A percentile compares a stretch with the other conserved stretches of the same genome.
Evolutionary conservation across 2,329 filamentous ascomycete species (phyloP).

Genomic region (Monilinia aucupariae): DNA sequence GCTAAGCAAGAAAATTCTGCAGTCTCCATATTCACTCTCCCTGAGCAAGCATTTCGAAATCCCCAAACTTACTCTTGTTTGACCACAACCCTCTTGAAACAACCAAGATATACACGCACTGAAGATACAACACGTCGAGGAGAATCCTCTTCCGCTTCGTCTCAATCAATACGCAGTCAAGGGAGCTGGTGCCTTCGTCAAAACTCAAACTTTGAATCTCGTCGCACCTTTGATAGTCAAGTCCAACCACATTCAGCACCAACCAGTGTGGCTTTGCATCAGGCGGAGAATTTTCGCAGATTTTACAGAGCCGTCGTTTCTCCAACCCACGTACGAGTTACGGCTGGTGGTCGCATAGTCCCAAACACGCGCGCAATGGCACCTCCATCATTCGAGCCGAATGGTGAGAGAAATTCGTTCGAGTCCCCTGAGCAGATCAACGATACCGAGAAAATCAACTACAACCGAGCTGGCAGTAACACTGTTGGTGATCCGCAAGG

Average conservation of each 20-base stretch:
- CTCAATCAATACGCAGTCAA: conserved; percentile 16
- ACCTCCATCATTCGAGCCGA: conserved; percentile 30
- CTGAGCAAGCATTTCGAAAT: conserved; percentile 26
- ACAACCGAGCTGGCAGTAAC: conserved; percentile 1
- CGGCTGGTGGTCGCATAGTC: conserved; percentile 61
- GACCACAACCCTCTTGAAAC: conserved; percentile 9
- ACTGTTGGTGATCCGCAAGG: conserved; percentile 7
- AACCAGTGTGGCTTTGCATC: conserved; percentile 48
- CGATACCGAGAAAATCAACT: conserved; percentile 7
- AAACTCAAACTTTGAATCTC: conserved; percentile 27
- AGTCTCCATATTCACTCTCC: conserved; percentile 28
- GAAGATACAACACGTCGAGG: conserved; percentile 9
- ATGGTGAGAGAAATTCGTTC: conserved; percentile 27
- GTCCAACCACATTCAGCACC: conserved; percentile 48
- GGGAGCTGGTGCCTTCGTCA: conserved; percentile 33
- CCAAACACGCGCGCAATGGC: conserved; percentile 50
- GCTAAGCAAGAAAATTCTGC: conserved; percentile 11
- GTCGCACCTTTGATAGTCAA: conserved; percentile 32
- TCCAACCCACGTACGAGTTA: conserved; percentile 61
- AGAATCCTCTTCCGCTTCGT: conserved; percentile 18
- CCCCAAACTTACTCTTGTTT: conserved; percentile 24
- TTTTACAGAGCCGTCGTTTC: conserved; percentile 66
- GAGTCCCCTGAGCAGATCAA: conserved; percentile 20
- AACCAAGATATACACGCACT: background rate
- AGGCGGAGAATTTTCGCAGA: conserved; percentile 59